Conservation (phyloP, 1,284 basidiomycete species). For the Austropuccinia psidii region DNA sequence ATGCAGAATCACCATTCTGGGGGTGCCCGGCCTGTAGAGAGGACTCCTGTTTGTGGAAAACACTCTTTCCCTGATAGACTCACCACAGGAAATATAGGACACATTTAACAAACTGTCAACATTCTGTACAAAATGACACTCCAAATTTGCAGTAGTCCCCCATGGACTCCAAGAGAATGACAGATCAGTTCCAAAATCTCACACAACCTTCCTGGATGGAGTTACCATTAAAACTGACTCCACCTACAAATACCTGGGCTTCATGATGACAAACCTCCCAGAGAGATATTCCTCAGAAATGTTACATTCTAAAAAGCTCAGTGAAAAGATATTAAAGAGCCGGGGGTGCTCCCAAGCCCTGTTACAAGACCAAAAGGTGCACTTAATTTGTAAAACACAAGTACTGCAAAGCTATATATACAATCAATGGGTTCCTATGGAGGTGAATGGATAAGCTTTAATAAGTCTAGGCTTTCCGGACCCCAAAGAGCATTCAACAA, state of each 20-base stretch:
- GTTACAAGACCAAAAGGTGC: too few species aligned
- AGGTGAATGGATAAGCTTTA: too few species aligned
- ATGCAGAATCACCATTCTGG: not conserved
- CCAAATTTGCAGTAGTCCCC: not conserved
- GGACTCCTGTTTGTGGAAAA: not conserved
- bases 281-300: not conserved
- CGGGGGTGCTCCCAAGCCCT: too few species aligned
- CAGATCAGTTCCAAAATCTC: too few species aligned
- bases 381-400: too few species aligned
- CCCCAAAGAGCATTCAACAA: too few species aligned
- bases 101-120: not conserved
- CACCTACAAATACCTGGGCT: not conserved
- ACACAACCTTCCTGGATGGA: not conserved
- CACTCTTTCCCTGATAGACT: too few species aligned
- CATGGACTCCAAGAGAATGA: not conserved
- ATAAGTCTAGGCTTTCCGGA: too few species aligned
- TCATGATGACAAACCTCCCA: not conserved
- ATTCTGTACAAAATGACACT: not conserved
- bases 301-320: not conserved
- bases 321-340: not conserved
- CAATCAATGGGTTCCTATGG: too few species aligned
- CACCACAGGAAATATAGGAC: too few species aligned
- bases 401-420: too few species aligned
- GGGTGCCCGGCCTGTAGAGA: too few species aligned
- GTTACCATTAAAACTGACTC: not conserved